Evolutionary conservation across 2,329 filamentous ascomycete genomes (phyloP), one percentile per base, ranked within the genome.

Genomic region (Grosmannia penicillata): DNA sequence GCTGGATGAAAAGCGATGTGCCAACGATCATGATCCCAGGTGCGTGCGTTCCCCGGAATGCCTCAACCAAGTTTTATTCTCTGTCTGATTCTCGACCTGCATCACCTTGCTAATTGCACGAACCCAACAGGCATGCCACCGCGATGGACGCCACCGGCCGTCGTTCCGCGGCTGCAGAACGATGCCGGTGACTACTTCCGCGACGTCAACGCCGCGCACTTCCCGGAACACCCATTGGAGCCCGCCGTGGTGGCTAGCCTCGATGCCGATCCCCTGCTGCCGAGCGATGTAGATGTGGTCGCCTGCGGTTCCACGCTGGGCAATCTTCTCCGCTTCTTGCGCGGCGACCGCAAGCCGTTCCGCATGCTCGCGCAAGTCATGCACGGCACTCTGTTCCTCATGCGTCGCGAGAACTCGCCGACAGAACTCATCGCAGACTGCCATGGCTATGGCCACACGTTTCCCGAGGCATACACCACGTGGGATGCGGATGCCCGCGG

Each of bases 381-480:
- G 2, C 58, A 64, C 1, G 54, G 63, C 14, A 75, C 72, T 0
- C 62, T 80, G 0, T 78, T 82, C 54, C 65, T 84, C 35, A 53
- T 77, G 11, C 70, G 78, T 1, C 63, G 70, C 18, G 75, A 79
- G 47, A 74, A 71, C 32, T 65, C 68, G 0, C 73, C 76, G 0
- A 66, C 53, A 1, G 72, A 78, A 45, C 49, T 61, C 0, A 73
- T 82, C 6, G 46, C 56, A 0, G 61, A 61, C n/a, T 56, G 82
- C 0, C 47, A 47, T 14, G 79, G 78, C 0, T 81, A 64, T 46
- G 77, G 78, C 0, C 76, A 82, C 46, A 65, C 71, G 0, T 83
- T 84, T 45, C 74, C 73, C 0, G 73, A 81, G 34, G 61, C 62
- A 1, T 76, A 81, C 48, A 83, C 79, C 0, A 71, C 62, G 0